phyloP scores from a whole-genome alignment of 495 filamentous ascomycete genomes.

The Cladorrhinum samala region DNA sequence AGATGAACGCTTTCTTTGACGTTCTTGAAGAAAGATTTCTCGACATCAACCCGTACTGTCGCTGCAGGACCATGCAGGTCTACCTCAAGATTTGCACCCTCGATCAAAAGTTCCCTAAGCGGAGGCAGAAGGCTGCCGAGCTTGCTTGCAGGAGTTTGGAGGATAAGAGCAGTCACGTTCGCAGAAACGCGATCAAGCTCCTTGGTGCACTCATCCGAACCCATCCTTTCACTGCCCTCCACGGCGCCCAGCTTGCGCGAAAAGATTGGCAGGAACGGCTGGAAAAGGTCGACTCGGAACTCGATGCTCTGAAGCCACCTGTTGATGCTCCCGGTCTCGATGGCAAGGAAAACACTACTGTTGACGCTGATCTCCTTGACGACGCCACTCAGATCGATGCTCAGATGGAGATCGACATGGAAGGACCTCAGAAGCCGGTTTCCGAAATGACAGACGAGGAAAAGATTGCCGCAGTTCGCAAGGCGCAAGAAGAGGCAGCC shows the following conservation, averaged over 20 bases:
- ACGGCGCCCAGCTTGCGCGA: conserved; percentile 76
- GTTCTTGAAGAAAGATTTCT: conserved; percentile 93
- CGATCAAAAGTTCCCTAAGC: conserved; percentile 90
- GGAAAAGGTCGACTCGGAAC: conserved; percentile 71
- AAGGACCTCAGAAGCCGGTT: conserved; percentile 49
- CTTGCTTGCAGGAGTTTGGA: conserved; percentile 82
- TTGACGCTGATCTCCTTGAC: conserved; percentile 75
- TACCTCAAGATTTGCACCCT: conserved; percentile 87
- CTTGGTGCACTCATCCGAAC: conserved; percentile 81
- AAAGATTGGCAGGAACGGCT: conserved; percentile 80
- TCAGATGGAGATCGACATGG: background rate
- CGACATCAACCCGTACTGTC: conserved; percentile 94
- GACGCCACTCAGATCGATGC: conserved; percentile 80
- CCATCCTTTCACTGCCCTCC: conserved; percentile 87
- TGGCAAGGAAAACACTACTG: conserved; percentile 48
- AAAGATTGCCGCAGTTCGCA: conserved; percentile 51
- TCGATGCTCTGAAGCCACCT: conserved; percentile 75
- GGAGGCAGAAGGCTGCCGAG: conserved; percentile 77
- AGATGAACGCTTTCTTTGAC: conserved; percentile 95
- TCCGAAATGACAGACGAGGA: conserved; percentile 54
- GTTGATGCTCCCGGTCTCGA: conserved; percentile 67
- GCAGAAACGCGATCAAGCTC: conserved; percentile 91
- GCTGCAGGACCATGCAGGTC: conserved; percentile 86
- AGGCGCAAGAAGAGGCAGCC: conserved; percentile 62
- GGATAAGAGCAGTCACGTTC: conserved; percentile 96